phyloP scores from a whole-genome alignment of 768 basidiomycete species.

The Mycena belliarum region DNA sequence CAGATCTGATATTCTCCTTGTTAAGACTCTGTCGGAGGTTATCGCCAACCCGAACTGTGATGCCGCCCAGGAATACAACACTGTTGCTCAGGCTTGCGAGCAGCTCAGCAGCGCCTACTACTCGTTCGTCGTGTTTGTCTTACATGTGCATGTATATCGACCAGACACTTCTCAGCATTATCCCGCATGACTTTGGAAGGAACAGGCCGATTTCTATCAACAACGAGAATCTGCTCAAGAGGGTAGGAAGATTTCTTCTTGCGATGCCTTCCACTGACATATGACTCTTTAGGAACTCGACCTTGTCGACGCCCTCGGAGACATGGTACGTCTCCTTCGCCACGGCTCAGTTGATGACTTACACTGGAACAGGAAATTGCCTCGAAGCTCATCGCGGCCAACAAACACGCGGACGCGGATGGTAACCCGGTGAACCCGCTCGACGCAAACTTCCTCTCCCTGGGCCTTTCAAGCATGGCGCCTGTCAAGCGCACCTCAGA shows the following conservation, averaged over 20 bases:
- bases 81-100: conserved; percentile 41
- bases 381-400: conserved; percentile 51
- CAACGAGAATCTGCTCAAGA: conserved; percentile 39
- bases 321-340: conserved; percentile 46
- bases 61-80: conserved; percentile 37
- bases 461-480: conserved; percentile 53
- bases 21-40: conserved; percentile 51
- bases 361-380: conserved; percentile 51
- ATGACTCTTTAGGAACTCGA: conserved; percentile 53
- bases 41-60: conserved; percentile 46
- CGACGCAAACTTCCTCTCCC: conserved; percentile 54
- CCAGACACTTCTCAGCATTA: conserved; percentile 41
- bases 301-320: conserved; percentile 64
- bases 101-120: conserved; percentile 55
- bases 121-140: conserved; percentile 40
- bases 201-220: conserved; percentile 47
- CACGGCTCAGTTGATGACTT: not conserved
- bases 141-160: not conserved
- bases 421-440: conserved; percentile 56
- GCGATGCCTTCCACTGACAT: not conserved
- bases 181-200: conserved; percentile 64
- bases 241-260: conserved; percentile 25
- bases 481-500: conserved; percentile 39
- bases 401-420: conserved; percentile 36
- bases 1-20: conserved; percentile 7